phyloP scores from a whole-genome alignment of 2,329 filamentous ascomycete species.

The Penicillium psychrosexuale region DNA sequence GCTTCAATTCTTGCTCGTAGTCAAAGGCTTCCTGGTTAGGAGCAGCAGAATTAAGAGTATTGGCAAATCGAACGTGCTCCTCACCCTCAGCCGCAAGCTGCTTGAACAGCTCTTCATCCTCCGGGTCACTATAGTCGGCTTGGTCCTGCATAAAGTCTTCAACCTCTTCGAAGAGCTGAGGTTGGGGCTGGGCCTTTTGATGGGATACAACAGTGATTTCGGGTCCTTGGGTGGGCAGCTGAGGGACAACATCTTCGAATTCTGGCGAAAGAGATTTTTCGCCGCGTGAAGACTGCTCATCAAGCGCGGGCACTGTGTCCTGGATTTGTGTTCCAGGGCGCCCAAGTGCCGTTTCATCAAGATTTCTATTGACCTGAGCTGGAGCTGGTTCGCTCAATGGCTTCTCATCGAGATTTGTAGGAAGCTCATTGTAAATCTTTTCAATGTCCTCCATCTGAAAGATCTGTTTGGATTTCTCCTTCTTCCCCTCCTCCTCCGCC shows the following conservation, averaged over 20 bases:
- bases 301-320: background rate
- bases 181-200: slow-evolving; percentile 10
- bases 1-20: slow-evolving; percentile 83
- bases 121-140: slow-evolving; percentile 75
- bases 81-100: slow-evolving; percentile 87
- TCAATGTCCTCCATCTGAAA: background rate
- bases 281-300: background rate
- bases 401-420: background rate
- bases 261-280: slow-evolving; percentile 47
- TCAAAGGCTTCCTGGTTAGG: slow-evolving; percentile 67
- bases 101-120: slow-evolving; percentile 83
- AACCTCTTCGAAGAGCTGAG: slow-evolving; percentile 8
- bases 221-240: background rate
- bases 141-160: slow-evolving; percentile 43
- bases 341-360: background rate
- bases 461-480: background rate
- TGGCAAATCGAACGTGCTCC: slow-evolving; percentile 90
- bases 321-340: background rate
- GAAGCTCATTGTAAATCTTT: slow-evolving; percentile 2
- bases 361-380: background rate
- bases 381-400: background rate
- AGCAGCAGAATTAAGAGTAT: slow-evolving; percentile 74
- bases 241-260: slow-evolving; percentile 51
- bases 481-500: background rate
- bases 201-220: slow-evolving; percentile 25